phyloP scores from a whole-genome alignment of 768 basidiomycete genomes.

The Gymnopilus junonius region DNA sequence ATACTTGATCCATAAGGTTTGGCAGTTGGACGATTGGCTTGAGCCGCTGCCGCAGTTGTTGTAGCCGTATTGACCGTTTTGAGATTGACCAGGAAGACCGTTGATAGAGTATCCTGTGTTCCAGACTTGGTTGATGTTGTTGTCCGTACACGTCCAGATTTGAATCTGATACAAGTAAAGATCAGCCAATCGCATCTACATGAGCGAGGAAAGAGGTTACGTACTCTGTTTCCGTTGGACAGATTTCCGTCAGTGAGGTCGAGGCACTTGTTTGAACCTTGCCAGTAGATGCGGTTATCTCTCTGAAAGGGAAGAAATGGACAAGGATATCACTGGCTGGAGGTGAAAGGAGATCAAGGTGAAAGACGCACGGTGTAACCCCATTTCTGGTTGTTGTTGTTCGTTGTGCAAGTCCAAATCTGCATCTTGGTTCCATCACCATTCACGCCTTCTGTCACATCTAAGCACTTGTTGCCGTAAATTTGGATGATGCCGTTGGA shows the following conservation, averaged over 20 bases:
- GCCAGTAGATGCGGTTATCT: slow-evolving; percentile 50
- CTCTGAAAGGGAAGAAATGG: slow-evolving; percentile 15
- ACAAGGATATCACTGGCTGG: not conserved
- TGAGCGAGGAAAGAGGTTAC: not conserved
- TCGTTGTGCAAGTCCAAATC: slow-evolving; percentile 49
- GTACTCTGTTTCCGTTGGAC: slow-evolving; percentile 42
- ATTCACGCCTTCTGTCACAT: slow-evolving; percentile 46
- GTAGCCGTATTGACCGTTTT: slow-evolving; percentile 65
- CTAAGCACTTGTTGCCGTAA: slow-evolving; percentile 53
- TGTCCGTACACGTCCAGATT: slow-evolving; percentile 46
- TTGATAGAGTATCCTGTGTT: slow-evolving; percentile 50
- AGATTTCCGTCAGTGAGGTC: slow-evolving; percentile 48
- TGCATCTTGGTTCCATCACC: slow-evolving; percentile 53
- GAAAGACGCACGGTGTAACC: slow-evolving; percentile 43
- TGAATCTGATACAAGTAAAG: slow-evolving; percentile 38
- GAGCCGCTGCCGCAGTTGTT: slow-evolving; percentile 69
- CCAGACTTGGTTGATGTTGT: slow-evolving; percentile 57
- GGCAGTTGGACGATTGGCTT: slow-evolving; percentile 65
- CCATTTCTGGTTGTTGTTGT: slow-evolving; percentile 50
- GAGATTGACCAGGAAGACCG: slow-evolving; percentile 49
- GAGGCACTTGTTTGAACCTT: slow-evolving; percentile 51
- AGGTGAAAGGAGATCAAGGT: not conserved
- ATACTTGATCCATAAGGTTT: slow-evolving; percentile 70
- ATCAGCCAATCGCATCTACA: not conserved
- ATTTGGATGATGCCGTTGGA: slow-evolving; percentile 44